Evolutionary conservation across 768 basidiomycete genomes (phyloP).

Genomic region (Amanita rimosa): DNA sequence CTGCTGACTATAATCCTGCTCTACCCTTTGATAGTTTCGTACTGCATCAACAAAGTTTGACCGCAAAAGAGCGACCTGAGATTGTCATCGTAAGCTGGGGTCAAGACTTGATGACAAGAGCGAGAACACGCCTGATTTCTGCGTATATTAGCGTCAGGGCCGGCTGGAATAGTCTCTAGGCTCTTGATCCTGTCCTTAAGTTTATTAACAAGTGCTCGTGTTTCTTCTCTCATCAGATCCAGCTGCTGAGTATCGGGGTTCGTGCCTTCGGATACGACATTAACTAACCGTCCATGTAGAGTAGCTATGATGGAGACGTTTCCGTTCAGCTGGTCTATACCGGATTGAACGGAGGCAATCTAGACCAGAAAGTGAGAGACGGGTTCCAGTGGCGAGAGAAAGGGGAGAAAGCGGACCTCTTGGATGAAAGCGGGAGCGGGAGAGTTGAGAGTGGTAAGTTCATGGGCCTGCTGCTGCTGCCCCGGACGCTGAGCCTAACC

Average conservation of each 20-base stretch:
- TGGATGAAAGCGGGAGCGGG: slow-evolving; percentile 20
- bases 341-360: slow-evolving; percentile 30
- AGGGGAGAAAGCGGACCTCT: slow-evolving; percentile 18
- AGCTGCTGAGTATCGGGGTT: slow-evolving; percentile 26
- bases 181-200: slow-evolving; percentile 51
- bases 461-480: slow-evolving; percentile 15
- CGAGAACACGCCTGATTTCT: slow-evolving; percentile 21
- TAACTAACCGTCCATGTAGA: slow-evolving; percentile 26
- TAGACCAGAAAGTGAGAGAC: slow-evolving; percentile 10
- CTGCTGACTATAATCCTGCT: slow-evolving; percentile 56
- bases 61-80: slow-evolving; percentile 48
- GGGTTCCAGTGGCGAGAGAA: not conserved
- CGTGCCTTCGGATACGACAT: slow-evolving; percentile 21
- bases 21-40: slow-evolving; percentile 68
- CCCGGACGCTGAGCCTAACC: slow-evolving; percentile 20
- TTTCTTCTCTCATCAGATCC: slow-evolving; percentile 47
- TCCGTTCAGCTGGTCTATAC: slow-evolving; percentile 24
- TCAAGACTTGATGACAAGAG: too few relatives aligned
- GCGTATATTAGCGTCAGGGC: slow-evolving; percentile 25
- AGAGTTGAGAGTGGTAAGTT: slow-evolving; percentile 18
- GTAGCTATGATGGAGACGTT: slow-evolving; percentile 26
- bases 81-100: not conserved
- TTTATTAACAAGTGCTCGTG: slow-evolving; percentile 42
- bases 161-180: slow-evolving; percentile 26
- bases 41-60: slow-evolving; percentile 66